These are phyloP conservation scores for Jamesozyma piceae DNA, from an alignment of 805 yeast species.

Conservation along the genomic window DNA sequence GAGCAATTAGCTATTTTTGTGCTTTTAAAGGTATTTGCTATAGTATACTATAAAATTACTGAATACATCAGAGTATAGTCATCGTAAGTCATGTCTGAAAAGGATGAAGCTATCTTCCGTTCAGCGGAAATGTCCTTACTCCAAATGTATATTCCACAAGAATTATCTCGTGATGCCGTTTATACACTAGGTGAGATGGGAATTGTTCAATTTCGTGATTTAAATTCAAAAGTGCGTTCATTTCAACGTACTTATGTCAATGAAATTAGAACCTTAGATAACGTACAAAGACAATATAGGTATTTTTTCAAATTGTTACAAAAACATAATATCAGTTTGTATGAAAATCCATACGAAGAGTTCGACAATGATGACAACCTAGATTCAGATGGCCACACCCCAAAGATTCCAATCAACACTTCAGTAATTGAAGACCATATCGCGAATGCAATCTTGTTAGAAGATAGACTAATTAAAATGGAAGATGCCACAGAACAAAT, in stretches of 20 bases:
- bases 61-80: background rate
- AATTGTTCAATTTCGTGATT: conserved; percentile 77
- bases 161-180: conserved; percentile 79
- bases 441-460: conserved; percentile 54
- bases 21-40: no score
- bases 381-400: background rate
- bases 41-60: no score
- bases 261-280: conserved; percentile 76
- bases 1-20: no score
- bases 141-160: conserved; percentile 85
- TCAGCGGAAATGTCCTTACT: conserved; percentile 96
- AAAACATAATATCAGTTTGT: conserved; percentile 36
- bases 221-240: conserved; percentile 67
- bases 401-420: conserved; percentile 35
- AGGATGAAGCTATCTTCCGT: conserved; percentile 39
- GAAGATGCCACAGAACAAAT: conserved; percentile 60
- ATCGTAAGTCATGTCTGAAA: conserved; percentile 5
- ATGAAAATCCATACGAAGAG: conserved; percentile 13
- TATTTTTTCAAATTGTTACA: conserved; percentile 43
- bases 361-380: conserved; percentile 14
- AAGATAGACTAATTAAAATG: conserved; percentile 64
- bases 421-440: conserved; percentile 65
- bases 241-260: conserved; percentile 88
- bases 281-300: conserved; percentile 77
- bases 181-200: conserved; percentile 81